Evolutionary conservation across 2,329 filamentous ascomycete genomes (phyloP).

Genomic region (Ascocoryne sarcoides): DNA sequence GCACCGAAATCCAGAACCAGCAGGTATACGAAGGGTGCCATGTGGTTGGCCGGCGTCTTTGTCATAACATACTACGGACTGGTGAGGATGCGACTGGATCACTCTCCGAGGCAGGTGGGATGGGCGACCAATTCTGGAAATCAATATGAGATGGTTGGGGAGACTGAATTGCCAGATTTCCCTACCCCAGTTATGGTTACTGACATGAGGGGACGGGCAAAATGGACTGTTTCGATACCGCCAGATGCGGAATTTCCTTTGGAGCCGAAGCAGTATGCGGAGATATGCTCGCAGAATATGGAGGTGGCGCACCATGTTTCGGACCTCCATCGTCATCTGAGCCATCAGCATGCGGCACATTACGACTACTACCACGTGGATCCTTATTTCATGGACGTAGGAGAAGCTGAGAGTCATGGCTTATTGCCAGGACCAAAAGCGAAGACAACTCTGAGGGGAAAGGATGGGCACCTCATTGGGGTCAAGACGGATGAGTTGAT

Average conservation of each 20-base stretch:
- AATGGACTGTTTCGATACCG: constrained; percentile 79
- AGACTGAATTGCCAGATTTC: constrained; percentile 58
- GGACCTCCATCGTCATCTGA: constrained; percentile 37
- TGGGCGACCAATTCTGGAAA: constrained; percentile 35
- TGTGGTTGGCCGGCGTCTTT: constrained; percentile 44
- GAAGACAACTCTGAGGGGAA: constrained; percentile 26
- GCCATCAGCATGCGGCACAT: constrained; percentile 36
- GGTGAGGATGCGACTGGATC: constrained; percentile 27
- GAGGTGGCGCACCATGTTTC: constrained; percentile 53
- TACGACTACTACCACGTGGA: constrained; percentile 53
- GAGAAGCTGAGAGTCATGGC: constrained; percentile 57
- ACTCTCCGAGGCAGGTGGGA: constrained; percentile 18
- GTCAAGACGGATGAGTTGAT: constrained; percentile 36
- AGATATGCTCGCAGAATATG: constrained; percentile 59
- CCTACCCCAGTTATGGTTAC: constrained; percentile 64
- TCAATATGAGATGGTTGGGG: constrained; percentile 59
- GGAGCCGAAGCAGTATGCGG: constrained; percentile 53
- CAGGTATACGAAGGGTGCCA: constrained; percentile 28
- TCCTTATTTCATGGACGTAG: constrained; percentile 64
- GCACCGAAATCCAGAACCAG: constrained; percentile 33
- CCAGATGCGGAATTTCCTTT: constrained; percentile 58
- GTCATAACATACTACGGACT: constrained; percentile 43
- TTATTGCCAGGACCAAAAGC: constrained; percentile 41
- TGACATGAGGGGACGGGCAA: constrained; percentile 53
- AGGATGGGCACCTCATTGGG: constrained; percentile 36